phyloP scores from a whole-genome alignment of 2,329 filamentous ascomycete species.

The Diaporthe sp. region DNA sequence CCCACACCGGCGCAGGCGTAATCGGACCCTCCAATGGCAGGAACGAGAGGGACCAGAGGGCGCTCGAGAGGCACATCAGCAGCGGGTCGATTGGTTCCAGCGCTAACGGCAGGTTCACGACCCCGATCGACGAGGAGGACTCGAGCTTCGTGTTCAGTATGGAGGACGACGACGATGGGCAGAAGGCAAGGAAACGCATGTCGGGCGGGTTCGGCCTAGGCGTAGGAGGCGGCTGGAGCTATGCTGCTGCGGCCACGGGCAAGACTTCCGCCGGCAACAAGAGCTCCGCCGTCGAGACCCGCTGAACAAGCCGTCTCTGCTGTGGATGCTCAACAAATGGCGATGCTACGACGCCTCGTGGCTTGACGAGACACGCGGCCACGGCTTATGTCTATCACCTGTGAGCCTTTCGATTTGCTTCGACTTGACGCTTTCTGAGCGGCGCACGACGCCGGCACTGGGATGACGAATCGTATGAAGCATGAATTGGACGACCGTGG shows the following conservation, averaged over 20 bases:
- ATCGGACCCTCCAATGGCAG: constrained; percentile 54
- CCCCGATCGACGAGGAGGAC: constrained; percentile 76
- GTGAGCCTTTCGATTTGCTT: background rate
- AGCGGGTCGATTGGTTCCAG: constrained; percentile 70
- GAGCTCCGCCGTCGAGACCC: constrained; percentile 38
- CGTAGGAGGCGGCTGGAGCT: constrained; percentile 57
- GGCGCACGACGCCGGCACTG: background rate
- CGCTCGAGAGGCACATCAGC: constrained; percentile 70
- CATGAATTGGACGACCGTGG: background rate
- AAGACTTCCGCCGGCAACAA: constrained; percentile 35
- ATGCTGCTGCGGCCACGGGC: constrained; percentile 51
- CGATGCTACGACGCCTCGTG: constrained; percentile 15
- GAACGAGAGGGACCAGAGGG: constrained; percentile 56
- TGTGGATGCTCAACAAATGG: background rate
- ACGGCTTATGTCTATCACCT: background rate
- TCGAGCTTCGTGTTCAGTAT: constrained; percentile 75
- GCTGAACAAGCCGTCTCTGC: constrained; percentile 17
- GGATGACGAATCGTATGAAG: constrained; percentile 6
- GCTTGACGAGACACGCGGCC: constrained; percentile 1
- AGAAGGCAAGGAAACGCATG: constrained; percentile 60
- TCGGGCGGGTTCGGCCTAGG: constrained; percentile 56
- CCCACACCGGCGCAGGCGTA: constrained; percentile 50
- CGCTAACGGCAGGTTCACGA: constrained; percentile 69
- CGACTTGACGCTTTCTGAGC: constrained; percentile 1
- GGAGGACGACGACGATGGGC: constrained; percentile 71